These are phyloP conservation scores for Kodamaea suecica DNA, from an alignment of 1,139 yeast genomes.

Conservation along the genomic window DNA sequence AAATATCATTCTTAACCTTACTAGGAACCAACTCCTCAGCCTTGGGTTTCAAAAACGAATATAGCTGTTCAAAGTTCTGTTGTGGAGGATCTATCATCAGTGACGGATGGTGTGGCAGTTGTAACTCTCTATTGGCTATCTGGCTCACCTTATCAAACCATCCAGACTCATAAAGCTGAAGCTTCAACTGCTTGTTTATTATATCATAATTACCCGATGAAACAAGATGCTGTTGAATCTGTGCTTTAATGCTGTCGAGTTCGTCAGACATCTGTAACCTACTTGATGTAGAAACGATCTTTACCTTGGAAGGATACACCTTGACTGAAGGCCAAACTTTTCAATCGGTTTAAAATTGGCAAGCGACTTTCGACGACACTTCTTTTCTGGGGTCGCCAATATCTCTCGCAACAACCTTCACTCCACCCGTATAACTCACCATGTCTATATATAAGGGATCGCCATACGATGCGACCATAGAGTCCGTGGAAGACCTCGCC, in stretches of 20 bases:
- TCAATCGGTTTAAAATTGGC: too few relatives aligned
- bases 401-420: background rate
- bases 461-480: slow-evolving; percentile 35
- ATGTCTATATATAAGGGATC: slow-evolving; percentile 21
- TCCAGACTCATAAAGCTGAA: slow-evolving; percentile 70
- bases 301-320: too few relatives aligned
- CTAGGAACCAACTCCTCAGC: slow-evolving; percentile 72
- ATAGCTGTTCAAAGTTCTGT: slow-evolving; percentile 53
- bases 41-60: slow-evolving; percentile 54
- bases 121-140: slow-evolving; percentile 45
- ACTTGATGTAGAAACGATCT: too few relatives aligned
- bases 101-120: slow-evolving; percentile 23
- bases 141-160: slow-evolving; percentile 79
- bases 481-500: slow-evolving; percentile 26
- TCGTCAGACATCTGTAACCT: slow-evolving; percentile 38
- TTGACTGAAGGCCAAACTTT: too few relatives aligned
- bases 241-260: slow-evolving; percentile 53
- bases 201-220: slow-evolving; percentile 78
- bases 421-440: background rate
- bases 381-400: background rate
- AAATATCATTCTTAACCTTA: slow-evolving; percentile 55
- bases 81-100: background rate
- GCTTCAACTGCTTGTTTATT: slow-evolving; percentile 58
- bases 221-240: slow-evolving; percentile 68
- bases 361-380: too few relatives aligned